Evolutionary conservation across 2,329 filamentous ascomycete species (phyloP).

Genomic region (Cladosporium sphaerospermum): DNA sequence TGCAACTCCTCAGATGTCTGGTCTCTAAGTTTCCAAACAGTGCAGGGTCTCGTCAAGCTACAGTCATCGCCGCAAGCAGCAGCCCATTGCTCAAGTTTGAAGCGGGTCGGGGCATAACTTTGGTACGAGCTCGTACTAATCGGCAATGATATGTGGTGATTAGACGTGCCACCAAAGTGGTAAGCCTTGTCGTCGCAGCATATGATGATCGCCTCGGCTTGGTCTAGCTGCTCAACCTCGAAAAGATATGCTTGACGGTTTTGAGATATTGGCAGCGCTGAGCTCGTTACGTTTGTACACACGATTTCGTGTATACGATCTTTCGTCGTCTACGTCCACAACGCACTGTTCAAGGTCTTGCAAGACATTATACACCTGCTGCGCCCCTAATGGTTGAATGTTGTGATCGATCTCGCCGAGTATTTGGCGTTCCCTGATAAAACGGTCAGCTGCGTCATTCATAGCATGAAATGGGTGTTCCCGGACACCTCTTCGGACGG

Average conservation of each 20-base stretch:
- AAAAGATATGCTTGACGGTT: neutral
- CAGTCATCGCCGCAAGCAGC: neutral
- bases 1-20: neutral
- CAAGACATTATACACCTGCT: neutral
- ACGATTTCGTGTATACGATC: neutral
- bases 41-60: neutral
- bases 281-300: neutral
- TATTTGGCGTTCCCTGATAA: neutral
- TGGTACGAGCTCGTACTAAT: neutral
- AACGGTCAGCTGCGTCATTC: neutral
- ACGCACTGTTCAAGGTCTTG: neutral
- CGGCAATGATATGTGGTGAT: neutral
- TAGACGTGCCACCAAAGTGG: neutral
- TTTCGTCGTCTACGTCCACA: neutral
- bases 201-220: neutral
- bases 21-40: neutral
- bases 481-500: neutral
- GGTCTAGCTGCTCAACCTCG: neutral
- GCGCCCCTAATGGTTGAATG: neutral
- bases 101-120: neutral
- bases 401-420: neutral
- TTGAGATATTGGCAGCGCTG: neutral
- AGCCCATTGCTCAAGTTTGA: neutral
- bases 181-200: neutral
- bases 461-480: neutral